A percentile compares a stretch with the other conserved stretches of the same genome.
phyloP scores from a whole-genome alignment of 129 eudicot species.

The Flaveria robusta region DNA sequence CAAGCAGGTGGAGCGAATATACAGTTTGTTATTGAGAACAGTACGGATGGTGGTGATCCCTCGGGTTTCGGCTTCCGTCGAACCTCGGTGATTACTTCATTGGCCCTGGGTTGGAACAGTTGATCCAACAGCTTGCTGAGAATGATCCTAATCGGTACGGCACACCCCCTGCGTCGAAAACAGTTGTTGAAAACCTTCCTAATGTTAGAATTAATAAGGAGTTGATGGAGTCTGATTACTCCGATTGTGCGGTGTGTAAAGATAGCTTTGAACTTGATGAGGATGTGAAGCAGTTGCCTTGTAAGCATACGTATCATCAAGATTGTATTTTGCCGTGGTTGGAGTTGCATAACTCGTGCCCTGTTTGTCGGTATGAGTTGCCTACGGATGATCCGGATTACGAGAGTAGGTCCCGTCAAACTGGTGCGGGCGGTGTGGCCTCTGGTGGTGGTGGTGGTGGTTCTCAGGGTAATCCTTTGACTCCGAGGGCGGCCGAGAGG shows the following conservation, averaged over 20 bases:
- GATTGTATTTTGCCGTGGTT: conserved; percentile 84
- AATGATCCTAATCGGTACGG: conserved; percentile 90
- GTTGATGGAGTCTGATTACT: conserved; percentile 60
- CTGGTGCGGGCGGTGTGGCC: conserved; percentile 24
- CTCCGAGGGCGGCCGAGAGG: conserved; percentile 61
- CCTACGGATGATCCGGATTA: conserved; percentile 88
- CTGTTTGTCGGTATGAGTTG: conserved; percentile 80
- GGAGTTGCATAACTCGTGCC: conserved; percentile 86
- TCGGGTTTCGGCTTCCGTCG: conserved; percentile 45
- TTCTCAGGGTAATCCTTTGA: conserved; percentile 39
- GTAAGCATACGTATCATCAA: conserved; percentile 74
- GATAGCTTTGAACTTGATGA: conserved; percentile 63
- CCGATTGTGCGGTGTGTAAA: conserved; percentile 81
- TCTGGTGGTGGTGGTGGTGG: conserved; percentile 27
- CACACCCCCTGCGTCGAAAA: conserved; percentile 80
- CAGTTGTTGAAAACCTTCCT: conserved; percentile 63
- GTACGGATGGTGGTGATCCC: conserved; percentile 21
- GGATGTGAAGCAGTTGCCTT: conserved; percentile 71
- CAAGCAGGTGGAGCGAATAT: conserved; percentile 72
- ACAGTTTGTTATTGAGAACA: conserved; percentile 70
- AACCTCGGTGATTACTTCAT: conserved; percentile 79
- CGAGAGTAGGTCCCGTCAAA: conserved; percentile 50
- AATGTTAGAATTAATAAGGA: conserved; percentile 49
- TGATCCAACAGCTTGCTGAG: conserved; percentile 89
- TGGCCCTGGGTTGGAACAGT: conserved; percentile 83